phyloP scores from a whole-genome alignment of 164 flowering plant genomes.

The Houttuynia cordata region DNA sequence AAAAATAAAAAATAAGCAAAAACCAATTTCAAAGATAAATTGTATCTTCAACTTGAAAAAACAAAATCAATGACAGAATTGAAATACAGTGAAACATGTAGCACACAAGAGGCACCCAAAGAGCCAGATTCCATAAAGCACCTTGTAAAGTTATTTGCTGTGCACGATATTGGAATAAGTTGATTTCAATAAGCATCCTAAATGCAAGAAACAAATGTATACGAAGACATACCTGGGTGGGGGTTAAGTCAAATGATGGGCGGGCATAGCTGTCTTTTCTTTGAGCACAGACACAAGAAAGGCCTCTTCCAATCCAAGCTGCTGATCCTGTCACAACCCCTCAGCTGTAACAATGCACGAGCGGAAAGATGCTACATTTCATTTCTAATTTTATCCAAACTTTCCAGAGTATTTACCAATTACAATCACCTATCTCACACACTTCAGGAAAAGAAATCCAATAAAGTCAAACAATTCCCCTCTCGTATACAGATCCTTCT shows the following conservation, averaged over 20 bases:
- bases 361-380: neutral
- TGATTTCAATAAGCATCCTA: no score
- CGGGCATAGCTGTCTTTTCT: constrained; percentile 84
- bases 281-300: constrained; percentile 99
- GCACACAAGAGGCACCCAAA: no score
- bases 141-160: no score
- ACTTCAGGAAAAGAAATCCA: neutral
- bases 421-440: neutral
- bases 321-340: constrained; percentile 90
- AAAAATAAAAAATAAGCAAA: constrained; percentile 1
- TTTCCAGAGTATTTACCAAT: no score
- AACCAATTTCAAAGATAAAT: neutral
- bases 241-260: constrained; percentile 87
- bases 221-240: constrained; percentile 48
- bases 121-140: no score
- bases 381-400: no score
- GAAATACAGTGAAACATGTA: no score
- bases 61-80: no score
- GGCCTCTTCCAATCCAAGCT: constrained; percentile 98
- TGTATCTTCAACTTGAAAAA: no score
- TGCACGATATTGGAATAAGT: no score
- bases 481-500: neutral
- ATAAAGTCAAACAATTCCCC: neutral
- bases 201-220: neutral
- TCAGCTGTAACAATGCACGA: constrained; percentile 55